Evolutionary conservation across 1,284 basidiomycete species (phyloP).

Genomic region (Rhodofomes roseus): DNA sequence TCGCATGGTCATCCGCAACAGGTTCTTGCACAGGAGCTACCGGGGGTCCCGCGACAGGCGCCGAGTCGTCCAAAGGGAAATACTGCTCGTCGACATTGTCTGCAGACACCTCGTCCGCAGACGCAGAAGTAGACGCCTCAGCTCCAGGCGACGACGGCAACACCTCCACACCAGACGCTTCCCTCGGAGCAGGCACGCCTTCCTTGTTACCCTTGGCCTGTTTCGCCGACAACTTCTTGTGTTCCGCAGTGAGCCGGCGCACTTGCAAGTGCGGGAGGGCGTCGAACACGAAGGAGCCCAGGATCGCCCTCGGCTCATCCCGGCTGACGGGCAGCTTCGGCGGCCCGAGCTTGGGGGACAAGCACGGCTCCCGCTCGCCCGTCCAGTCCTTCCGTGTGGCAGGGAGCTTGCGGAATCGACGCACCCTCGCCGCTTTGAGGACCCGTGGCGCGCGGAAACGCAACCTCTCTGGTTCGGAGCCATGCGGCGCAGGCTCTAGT

Average conservation of each 20-base stretch:
- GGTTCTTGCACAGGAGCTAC: not conserved
- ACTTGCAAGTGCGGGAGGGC: not conserved
- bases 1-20: no score
- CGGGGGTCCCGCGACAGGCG: not conserved
- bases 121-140: not conserved
- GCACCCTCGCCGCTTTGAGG: not conserved
- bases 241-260: not conserved
- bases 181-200: not conserved
- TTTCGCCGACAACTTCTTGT: not conserved
- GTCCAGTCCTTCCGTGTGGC: not conserved
- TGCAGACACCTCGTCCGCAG: not conserved
- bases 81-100: not conserved
- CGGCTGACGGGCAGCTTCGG: not conserved
- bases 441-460: no score
- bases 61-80: not conserved
- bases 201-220: not conserved
- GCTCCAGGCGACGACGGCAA: not conserved
- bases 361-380: constrained; percentile 4
- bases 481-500: no score
- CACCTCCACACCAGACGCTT: not conserved
- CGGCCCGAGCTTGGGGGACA: constrained; percentile 15
- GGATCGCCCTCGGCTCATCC: constrained; percentile 1
- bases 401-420: not conserved
- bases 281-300: not conserved
- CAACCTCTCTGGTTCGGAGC: no score